phyloP scores from a whole-genome alignment of 169 alveolate species.

The Hepatocystis sp. region DNA sequence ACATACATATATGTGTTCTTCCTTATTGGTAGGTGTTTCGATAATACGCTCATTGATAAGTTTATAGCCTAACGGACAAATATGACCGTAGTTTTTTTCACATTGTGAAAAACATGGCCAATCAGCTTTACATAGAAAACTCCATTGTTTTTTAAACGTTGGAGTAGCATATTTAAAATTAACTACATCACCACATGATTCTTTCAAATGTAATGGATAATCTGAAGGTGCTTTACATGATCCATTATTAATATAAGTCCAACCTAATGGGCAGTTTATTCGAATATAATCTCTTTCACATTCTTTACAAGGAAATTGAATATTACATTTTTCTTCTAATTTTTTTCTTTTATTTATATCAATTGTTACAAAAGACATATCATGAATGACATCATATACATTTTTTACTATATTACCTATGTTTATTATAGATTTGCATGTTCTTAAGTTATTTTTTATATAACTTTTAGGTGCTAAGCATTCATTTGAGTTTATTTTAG shows the following conservation, averaged over 20 bases:
- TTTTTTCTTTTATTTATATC: background rate
- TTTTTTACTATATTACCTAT: conserved; percentile 32
- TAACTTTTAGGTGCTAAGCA: conserved; percentile 39
- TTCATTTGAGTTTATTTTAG: conserved; percentile 11
- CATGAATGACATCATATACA: conserved; percentile 62
- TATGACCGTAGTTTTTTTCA: conserved; percentile 26
- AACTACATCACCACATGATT: conserved; percentile 76
- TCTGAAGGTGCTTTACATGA: conserved; percentile 73
- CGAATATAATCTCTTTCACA: conserved; percentile 79
- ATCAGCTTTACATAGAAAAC: conserved; percentile 76
- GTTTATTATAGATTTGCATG: conserved; percentile 63
- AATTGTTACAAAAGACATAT: conserved; percentile 54
- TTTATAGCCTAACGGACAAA: conserved; percentile 47
- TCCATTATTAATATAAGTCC: conserved; percentile 76
- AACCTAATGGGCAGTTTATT: conserved; percentile 83
- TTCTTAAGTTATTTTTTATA: conserved; percentile 11
- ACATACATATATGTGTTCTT: conserved; percentile 22
- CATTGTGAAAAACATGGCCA: conserved; percentile 78
- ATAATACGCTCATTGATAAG: conserved; percentile 57
- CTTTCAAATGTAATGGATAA: conserved; percentile 54
- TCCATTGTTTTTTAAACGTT: conserved; percentile 79
- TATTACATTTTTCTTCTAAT: conserved; percentile 14
- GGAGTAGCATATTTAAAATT: conserved; percentile 81
- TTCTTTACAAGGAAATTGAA: conserved; percentile 35
- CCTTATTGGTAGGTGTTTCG: background rate